Evolutionary conservation across 2,329 filamentous ascomycete genomes (phyloP), one percentile per base, ranked within the genome.

Genomic region (Alternaria incomplexa): DNA sequence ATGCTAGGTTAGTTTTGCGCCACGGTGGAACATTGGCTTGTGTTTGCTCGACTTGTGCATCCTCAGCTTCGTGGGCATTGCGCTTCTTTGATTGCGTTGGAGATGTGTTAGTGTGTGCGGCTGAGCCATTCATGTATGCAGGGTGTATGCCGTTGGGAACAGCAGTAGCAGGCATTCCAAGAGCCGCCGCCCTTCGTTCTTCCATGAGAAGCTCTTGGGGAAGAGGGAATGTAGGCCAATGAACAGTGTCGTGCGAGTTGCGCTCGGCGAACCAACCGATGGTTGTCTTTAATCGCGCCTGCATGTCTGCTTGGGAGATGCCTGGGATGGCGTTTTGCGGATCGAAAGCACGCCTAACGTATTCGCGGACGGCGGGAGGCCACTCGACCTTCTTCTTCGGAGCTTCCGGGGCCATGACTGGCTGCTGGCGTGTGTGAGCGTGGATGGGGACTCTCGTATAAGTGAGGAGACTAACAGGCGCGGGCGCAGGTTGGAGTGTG

Each of bases 321-420:
- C 79, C 82, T 13, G 76, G 65, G 44, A 84, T 79, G 40, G 73
- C 71, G 76, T 93, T 92, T 62, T 89, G 87, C 25, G 89, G 87
- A 54, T 92, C 89, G 78, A 98, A 98, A 25, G 93, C 94, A 75
- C 93, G 90, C 74, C 93, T 91, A 30, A 98, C 95, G 82, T 97
- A 98, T 69, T 87, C 85, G 72, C 93, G 91, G 63, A 98, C 93
- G n/a, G 90, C 88, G 46, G 88, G 84, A 30, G 93, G 90, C 90
- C 93, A 98, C 71, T 91, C 88, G 73, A 91, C 89, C 83, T 91
- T 92, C 76, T 78, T 78, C 55, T 58, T 62, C 17, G 59, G 43
- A 25, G 48, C 47, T 36, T 62, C 59, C 63, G 77, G 46, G 45
- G 61, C 54, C 61, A 55, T 51, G 48, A 71, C 61, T 52, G 65